Percentiles rank a stretch among this genome's conserved stretches.
Conservation (phyloP, 495 filamentous ascomycete genomes). For the Penicillium turbatum region DNA sequence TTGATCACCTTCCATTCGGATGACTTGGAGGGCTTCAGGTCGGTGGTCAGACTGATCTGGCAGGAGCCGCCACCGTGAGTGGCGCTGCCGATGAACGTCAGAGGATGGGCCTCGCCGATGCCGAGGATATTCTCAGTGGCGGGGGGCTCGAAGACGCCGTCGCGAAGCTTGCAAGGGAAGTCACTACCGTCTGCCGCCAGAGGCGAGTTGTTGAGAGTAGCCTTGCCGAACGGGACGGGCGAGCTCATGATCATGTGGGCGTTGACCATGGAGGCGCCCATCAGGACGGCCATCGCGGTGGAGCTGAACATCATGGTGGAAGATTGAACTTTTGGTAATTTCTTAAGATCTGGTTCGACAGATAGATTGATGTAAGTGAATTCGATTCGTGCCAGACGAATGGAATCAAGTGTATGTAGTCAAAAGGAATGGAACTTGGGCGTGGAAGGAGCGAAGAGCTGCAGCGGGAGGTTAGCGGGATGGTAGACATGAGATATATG, state of each 20-base stretch:
- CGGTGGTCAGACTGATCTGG: constrained; percentile 78
- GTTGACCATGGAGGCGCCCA: constrained; percentile 47
- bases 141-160: constrained; percentile 19
- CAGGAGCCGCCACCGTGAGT: constrained; percentile 87
- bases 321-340: constrained; percentile 12
- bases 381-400: constrained; percentile 45
- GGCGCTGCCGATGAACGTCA: constrained; percentile 48
- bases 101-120: constrained; percentile 24
- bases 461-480: constrained; percentile 4
- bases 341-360: constrained; percentile 24
- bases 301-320: constrained; percentile 40
- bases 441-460: constrained; percentile 13
- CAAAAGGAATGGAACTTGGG: constrained; percentile 25
- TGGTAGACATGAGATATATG: background rate
- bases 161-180: constrained; percentile 73
- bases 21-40: constrained; percentile 52
- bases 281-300: constrained; percentile 32
- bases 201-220: constrained; percentile 55
- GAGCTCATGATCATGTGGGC: constrained; percentile 68
- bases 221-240: constrained; percentile 61
- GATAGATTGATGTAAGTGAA: constrained; percentile 8
- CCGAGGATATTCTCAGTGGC: constrained; percentile 29
- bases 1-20: constrained; percentile 73
- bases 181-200: constrained; percentile 55
- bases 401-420: constrained; percentile 17